A percentile compares a stretch with the other conserved stretches of the same genome.
These are phyloP conservation scores for Rutstroemia sp. DNA, from an alignment of 2,329 filamentous ascomycete genomes.

Conservation along the genomic window DNA sequence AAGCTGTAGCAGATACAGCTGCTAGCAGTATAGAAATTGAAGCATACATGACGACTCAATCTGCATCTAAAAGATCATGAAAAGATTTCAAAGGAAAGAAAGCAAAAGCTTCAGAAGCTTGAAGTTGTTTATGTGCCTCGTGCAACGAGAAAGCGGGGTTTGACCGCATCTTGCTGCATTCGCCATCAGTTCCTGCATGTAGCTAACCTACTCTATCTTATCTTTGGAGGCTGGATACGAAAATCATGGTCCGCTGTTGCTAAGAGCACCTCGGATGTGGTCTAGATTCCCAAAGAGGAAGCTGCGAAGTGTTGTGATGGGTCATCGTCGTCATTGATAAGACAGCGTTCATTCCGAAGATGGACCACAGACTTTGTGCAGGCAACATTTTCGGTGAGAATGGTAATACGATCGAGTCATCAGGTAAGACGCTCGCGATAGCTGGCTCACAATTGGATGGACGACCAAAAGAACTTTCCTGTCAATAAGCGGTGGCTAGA, in stretches of 20 bases:
- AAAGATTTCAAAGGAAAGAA: too few relatives aligned
- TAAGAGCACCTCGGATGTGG: neutral
- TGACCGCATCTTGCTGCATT: neutral
- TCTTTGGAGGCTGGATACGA: neutral
- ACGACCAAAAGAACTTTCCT: too few relatives aligned
- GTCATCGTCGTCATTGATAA: neutral
- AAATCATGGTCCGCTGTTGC: too few relatives aligned
- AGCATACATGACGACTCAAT: neutral
- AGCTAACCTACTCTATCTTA: neutral
- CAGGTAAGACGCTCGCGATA: neutral
- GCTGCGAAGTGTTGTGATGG: neutral
- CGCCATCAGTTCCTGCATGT: neutral
- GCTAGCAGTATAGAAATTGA: neutral
- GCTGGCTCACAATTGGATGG: too few relatives aligned
- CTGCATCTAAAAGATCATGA: neutral
- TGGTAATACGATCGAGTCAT: neutral
- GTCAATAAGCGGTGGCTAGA: too few relatives aligned
- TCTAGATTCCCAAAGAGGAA: neutral
- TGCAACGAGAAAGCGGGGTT: neutral
- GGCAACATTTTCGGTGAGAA: neutral
- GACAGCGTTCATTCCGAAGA: neutral
- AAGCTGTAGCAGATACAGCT: neutral
- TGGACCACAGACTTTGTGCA: neutral
- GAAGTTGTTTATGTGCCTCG: neutral
- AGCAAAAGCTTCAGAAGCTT: too few relatives aligned